Evolutionary conservation across 495 filamentous ascomycete genomes (phyloP), one percentile per base, ranked within the genome.

Genomic region (Glarea lozoyensis): DNA sequence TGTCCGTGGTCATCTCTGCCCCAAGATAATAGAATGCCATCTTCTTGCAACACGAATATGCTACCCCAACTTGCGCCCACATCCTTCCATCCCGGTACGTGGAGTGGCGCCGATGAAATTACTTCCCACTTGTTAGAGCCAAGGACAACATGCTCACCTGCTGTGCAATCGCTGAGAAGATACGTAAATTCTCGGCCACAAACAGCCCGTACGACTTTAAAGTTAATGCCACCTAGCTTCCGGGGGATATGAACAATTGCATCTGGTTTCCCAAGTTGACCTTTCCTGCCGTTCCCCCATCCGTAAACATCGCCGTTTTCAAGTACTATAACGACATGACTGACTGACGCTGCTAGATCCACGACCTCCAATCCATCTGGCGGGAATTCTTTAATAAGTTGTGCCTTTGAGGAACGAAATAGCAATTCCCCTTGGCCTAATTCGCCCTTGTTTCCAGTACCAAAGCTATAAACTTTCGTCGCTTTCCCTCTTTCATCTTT

Each of bases 141-240:
- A 3, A 89, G 57, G 21, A 89, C 57, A 15, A 60, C 35, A 55
- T 83, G 65, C 32, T 79, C 63, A 13, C 81, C 82, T 23, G 53
- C 55, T 11, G 52, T 58, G 1, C 65, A 54, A 16, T 70, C 52
- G 12, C 80, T 77, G 34, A 80, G 61, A 9, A 92, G 56, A 55
- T 78, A 81, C 6, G 87, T 93, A 55, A 93, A 88, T 47, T 95
- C 85, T 25, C 81, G 65, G 11, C 86, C 88, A 58, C 88, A 95
- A 0, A 79, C 77, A 16, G 76, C 87, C 53, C 61, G 70, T 17
- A 59, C 56, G 11, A 75, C 78, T 44, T 42, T 47, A 49, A 79
- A 93, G 50, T 43, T 57, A 37, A 75, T 59, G n/a, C 52, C 65
- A 18, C 57, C 49, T 25, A 96, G 66, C 55, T 64, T 74, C 3